These are phyloP conservation scores for Cicer judaicum DNA, from an alignment of 306 rosid species.

Conservation along the genomic window DNA sequence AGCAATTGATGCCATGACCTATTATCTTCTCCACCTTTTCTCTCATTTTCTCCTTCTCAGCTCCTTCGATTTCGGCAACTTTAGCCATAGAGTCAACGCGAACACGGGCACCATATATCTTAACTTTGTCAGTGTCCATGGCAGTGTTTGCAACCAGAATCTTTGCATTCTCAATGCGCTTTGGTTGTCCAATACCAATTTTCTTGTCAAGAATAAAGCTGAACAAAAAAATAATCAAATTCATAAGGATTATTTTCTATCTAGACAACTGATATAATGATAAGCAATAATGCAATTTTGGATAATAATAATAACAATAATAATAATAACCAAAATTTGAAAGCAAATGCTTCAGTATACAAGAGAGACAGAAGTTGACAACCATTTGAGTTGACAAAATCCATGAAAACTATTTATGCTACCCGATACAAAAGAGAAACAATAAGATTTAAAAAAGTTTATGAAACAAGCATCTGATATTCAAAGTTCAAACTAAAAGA, in stretches of 20 bases:
- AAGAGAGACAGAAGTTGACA: slow-evolving; percentile 4
- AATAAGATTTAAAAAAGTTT: background rate
- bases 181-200: slow-evolving; percentile 97
- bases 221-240: slow-evolving; percentile 45
- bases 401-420: slow-evolving; percentile 9
- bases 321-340: background rate
- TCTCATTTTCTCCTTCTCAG: slow-evolving; percentile 95
- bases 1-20: slow-evolving; percentile 92
- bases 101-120: slow-evolving; percentile 92
- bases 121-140: slow-evolving; percentile 95
- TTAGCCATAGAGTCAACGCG: slow-evolving; percentile 94
- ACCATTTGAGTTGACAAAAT: too few relatives aligned
- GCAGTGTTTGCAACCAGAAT: slow-evolving; percentile 93
- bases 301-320: too few relatives aligned
- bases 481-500: slow-evolving; percentile 9
- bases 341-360: background rate
- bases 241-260: slow-evolving; percentile 18
- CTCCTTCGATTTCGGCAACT: slow-evolving; percentile 96
- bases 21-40: slow-evolving; percentile 96
- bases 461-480: background rate
- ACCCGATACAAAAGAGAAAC: slow-evolving; percentile 1
- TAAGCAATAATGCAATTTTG: too few relatives aligned
- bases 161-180: slow-evolving; percentile 87
- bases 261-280: background rate
- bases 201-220: slow-evolving; percentile 98